Base-by-base conservation (phyloP, 495 filamentous ascomycete species). In the Neurospora sublineolata region DNA sequence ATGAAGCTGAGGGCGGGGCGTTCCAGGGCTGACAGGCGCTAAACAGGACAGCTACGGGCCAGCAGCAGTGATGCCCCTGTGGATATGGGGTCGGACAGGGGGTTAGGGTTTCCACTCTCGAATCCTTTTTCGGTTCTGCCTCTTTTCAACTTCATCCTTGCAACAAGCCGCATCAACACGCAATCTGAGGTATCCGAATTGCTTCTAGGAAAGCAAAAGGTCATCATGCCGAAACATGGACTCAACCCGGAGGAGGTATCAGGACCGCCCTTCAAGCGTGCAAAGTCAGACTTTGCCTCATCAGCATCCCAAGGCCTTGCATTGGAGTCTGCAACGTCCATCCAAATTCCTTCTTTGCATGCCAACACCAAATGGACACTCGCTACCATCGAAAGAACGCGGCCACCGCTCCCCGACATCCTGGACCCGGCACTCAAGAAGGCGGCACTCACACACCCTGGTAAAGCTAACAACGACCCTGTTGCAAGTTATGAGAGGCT, bases 361-460 rank as follows among this genome's bases (percentile, higher is more conserved):
- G 38, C 69, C 42, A 44, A 77, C 72, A 78, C 77, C 16, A 77
- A 77, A 72, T 86, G 85, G 84, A 83, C 78, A n/a, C 72, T 78
- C 14, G 75, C 81, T 64, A 77, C 80, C 44, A 80, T 86, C 67
- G 77, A 74, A 38, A 75, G 69, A 68, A 68, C 71, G 37, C 71
- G 85, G 9, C 91, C 91, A 4, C 77, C 83, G 0, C 77, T 93
- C 9, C 92, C 92, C 36, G 75, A 79, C 9, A 85, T 93, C 72
- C 70, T 81, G 3, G 85, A 93, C 76, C 79, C 83, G 0, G 75
- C 77, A 18, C 83, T 94, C 18, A 84, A 87, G 72, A 84, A 80
- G 12, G 84, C 87, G 37, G 87, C 89, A n/a, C 90, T 94, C 76
- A 92, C 87, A 8, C 92, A 94, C 76, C 81, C 83, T 1, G 88